Evolutionary conservation across 768 basidiomycete species (phyloP), one percentile per base, ranked within the genome.

Genomic region (Tricholoma flavovirens): DNA sequence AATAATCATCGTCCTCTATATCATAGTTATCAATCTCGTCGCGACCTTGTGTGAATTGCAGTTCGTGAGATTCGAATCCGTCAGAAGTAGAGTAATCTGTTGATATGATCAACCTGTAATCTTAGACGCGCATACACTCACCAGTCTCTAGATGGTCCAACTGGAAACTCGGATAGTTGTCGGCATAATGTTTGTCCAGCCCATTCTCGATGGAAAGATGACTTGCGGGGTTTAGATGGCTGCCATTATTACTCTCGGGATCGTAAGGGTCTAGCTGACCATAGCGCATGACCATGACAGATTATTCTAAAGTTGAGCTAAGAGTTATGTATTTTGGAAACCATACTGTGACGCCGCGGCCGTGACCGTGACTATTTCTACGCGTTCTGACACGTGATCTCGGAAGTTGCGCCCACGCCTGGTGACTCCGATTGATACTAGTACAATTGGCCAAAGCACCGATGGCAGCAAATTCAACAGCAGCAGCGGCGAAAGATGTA

Each of bases 401-500:
- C 14, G 22, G 12, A 22, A n/a, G n/a, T n/a, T n/a, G n/a, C n/a
- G 38, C n/a, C 17, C 38, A 3, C 24, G 24, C 24, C 24, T 5
- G n/a, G n/a, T n/a, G n/a, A 26, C 24, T 26, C 24, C 3, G 2
- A 26, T 26, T 5, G 24, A 5, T 26, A n/a, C n/a, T n/a, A 26
- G 24, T 26, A 26, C 24, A 26, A 26, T 26, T 42, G 10, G 19
- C 19, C 17, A 42, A 42, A 42, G 19, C 29, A 29, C 10, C 35
- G n/a, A 73, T 72, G 69, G 66, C 69, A 38, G 62, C 67, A 50
- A 56, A 59, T 30, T 65, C 66, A 56, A 62, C 69, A 21, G 35
- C 67, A 53, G 64, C 68, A 17, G 43, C 50, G 12, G 56, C 43
- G 24, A 71, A 78, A 59, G 77, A 77, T 57, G 65, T 76, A 46